Percentiles rank a stretch among this genome's conserved stretches.
Conservation (phyloP, 2,329 filamentous ascomycete genomes). For the Zopfia rhizophila region DNA sequence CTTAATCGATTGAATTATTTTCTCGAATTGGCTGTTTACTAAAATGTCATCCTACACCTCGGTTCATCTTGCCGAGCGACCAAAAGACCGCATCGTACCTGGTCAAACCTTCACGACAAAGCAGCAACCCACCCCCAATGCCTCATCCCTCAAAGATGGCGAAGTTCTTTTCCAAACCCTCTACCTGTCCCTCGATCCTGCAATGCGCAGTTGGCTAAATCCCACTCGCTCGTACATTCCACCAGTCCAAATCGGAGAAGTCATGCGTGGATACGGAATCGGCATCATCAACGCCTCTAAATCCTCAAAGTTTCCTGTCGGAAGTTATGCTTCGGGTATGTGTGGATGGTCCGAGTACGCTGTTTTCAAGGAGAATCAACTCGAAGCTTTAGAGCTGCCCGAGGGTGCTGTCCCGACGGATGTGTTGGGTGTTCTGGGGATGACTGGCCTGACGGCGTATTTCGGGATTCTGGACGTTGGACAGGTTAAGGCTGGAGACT, state of each 20-base stretch:
- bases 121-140: slow-evolving; percentile 58
- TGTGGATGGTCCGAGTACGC: slow-evolving; percentile 75
- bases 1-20: too few relatives aligned
- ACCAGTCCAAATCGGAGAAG: slow-evolving; percentile 73
- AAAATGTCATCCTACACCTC: slow-evolving; percentile 55
- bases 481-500: slow-evolving; percentile 73
- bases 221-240: slow-evolving; percentile 70
- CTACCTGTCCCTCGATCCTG: slow-evolving; percentile 77
- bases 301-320: slow-evolving; percentile 64
- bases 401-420: slow-evolving; percentile 65
- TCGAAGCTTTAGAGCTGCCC: slow-evolving; percentile 58
- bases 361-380: slow-evolving; percentile 64
- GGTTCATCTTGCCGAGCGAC: slow-evolving; percentile 72
- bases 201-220: slow-evolving; percentile 79
- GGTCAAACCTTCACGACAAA: slow-evolving; percentile 72
- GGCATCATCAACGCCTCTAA: slow-evolving; percentile 71
- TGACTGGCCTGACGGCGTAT: slow-evolving; percentile 79
- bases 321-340: slow-evolving; percentile 66
- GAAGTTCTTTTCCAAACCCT: slow-evolving; percentile 69
- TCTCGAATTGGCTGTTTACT: too few relatives aligned
- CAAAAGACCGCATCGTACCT: slow-evolving; percentile 68
- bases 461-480: slow-evolving; percentile 77
- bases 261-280: slow-evolving; percentile 73
- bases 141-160: slow-evolving; percentile 68
- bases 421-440: slow-evolving; percentile 63